Base-by-base conservation (phyloP, 2,329 filamentous ascomycete species). In the Colletotrichum musae region DNA sequence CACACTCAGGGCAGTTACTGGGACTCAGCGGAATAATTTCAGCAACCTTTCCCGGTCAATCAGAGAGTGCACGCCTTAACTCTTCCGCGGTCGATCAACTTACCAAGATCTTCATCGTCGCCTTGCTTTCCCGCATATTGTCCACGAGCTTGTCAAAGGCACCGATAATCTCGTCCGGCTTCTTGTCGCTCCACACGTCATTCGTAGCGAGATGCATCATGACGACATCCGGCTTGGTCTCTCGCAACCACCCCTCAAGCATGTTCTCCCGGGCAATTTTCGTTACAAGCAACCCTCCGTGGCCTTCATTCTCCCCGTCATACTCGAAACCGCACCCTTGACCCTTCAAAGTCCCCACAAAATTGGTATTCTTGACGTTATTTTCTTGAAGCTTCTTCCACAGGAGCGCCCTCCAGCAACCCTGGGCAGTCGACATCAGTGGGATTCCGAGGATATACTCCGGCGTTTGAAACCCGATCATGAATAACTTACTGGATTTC, bases 201-300 rank as follows among this genome's bases (percentile, higher is more conserved):
- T 83, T 83, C 13, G 81, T 82, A 5, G 81, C 82, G 2, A 85
- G 74, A 70, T 84, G 81, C 81, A 85, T 83, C 75, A 84, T 75
- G 52, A 84, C 78, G n/a, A 85, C 75, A 68, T 84, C 81, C 0
- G 82, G 81, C 2, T 77, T 76, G 10, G 80, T 77, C 26, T 74
- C 68, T 3, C 76, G 70, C 10, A 85, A 75, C 82, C 82, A 85
- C 18, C 72, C 74, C 0, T 75, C 75, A 4, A 85, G 78, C 57
- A 79, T 76, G 36, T 80, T 79, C 39, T 81, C 75, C 21, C 74
- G 72, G 3, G 78, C 81, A 56, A 81, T 82, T 39, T 79, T 77
- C 13, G 78, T 80, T 16, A 80, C 82, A 1, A 79, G 76, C 32
- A 76, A 78, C 5, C 83, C 82, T 3, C 81, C 76, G 70, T 84